phyloP scores from a whole-genome alignment of 495 filamentous ascomycete species.

The Aspergillus kassunensis region DNA sequence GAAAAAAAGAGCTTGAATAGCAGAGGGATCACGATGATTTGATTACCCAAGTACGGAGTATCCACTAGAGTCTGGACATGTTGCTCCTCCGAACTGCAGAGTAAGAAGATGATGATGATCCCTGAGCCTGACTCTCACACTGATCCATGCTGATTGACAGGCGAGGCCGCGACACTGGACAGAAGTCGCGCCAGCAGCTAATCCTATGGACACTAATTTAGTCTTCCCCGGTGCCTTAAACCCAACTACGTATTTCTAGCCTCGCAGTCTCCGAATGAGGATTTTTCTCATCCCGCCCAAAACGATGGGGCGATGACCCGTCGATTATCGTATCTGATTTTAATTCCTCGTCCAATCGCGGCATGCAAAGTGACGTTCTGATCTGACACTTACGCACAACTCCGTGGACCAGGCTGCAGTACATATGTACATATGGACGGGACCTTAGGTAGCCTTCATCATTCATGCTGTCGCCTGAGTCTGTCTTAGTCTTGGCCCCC shows the following conservation, averaged over 20 bases:
- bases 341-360: conserved; percentile 19
- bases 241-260: too few species aligned
- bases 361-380: conserved; percentile 17
- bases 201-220: neutral
- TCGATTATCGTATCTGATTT: conserved; percentile 10
- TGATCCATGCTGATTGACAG: conserved; percentile 12
- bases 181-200: conserved; percentile 2
- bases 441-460: too few species aligned
- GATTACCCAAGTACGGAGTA: too few species aligned
- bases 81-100: too few species aligned
- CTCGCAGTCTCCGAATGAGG: too few species aligned
- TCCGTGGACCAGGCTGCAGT: too few species aligned
- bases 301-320: conserved; percentile 11
- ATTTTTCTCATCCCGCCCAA: conserved; percentile 12
- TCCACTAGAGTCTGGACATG: too few species aligned
- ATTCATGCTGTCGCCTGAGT: too few species aligned
- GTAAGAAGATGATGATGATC: neutral
- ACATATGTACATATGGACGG: too few species aligned
- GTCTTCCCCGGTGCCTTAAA: conserved; percentile 2
- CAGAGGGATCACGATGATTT: neutral
- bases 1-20: conserved; percentile 1
- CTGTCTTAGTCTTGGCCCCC: too few species aligned
- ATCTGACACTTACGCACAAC: conserved; percentile 12
- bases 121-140: neutral
- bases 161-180: neutral